phyloP scores from a whole-genome alignment of 306 rosid genomes.

The Rosa rugosa region DNA sequence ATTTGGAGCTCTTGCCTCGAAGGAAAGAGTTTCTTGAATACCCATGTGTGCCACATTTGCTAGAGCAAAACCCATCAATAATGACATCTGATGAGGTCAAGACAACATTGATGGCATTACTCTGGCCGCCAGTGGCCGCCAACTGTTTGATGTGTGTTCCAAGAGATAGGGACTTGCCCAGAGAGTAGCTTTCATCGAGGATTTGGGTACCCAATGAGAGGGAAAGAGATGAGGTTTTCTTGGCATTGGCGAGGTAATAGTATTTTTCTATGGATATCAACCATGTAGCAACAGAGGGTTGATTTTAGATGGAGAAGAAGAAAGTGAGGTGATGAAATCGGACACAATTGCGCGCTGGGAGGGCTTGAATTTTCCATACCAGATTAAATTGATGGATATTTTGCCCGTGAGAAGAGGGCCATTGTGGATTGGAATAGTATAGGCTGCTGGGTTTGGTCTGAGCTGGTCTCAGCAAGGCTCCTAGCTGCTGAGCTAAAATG shows the following conservation, averaged over 20 bases:
- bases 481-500: conserved; percentile 46
- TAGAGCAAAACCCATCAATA: conserved; percentile 36
- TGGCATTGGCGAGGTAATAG: conserved; percentile 29
- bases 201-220: conserved; percentile 39
- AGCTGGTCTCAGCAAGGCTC: conserved; percentile 28
- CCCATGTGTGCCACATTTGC: conserved; percentile 41
- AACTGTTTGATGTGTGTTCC: conserved; percentile 23
- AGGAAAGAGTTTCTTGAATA: conserved; percentile 26
- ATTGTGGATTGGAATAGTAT: conserved; percentile 60
- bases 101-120: conserved; percentile 54
- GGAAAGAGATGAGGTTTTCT: conserved; percentile 15
- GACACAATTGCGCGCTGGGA: conserved; percentile 57
- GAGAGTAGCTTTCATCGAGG: conserved; percentile 33
- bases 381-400: conserved; percentile 57
- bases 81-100: conserved; percentile 40
- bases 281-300: conserved; percentile 59
- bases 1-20: conserved; percentile 33
- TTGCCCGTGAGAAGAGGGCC: conserved; percentile 63
- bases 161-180: conserved; percentile 50
- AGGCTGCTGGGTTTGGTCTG: conserved; percentile 30
- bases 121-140: conserved; percentile 44
- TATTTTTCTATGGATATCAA: conserved; percentile 43
- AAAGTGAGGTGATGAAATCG: conserved; percentile 63
- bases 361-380: conserved; percentile 73
- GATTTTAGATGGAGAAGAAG: conserved; percentile 19